Evolutionary conservation across 2,329 filamentous ascomycete genomes (phyloP).

Genomic region (Magnaporthiopsis rhizophila): DNA sequence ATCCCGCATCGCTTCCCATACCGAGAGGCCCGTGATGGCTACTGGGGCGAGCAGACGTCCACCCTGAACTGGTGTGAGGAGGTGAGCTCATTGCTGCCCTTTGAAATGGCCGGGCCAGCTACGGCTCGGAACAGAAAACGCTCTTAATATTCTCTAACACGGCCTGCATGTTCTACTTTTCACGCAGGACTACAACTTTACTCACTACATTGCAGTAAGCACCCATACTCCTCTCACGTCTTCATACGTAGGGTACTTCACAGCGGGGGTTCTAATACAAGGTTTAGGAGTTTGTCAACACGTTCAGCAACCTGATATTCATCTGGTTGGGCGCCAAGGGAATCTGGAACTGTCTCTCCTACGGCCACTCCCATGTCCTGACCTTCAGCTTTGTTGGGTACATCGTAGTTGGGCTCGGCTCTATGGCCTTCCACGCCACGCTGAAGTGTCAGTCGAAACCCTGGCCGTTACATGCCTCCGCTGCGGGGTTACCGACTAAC

Average conservation of each 20-base stretch:
- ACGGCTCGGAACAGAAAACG: background rate
- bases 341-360: constrained; percentile 60
- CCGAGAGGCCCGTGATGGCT: constrained; percentile 25
- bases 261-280: too few species aligned
- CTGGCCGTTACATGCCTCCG: background rate
- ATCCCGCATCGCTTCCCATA: constrained; percentile 20
- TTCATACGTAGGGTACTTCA: too few species aligned
- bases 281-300: constrained; percentile 35
- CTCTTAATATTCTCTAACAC: constrained; percentile 4
- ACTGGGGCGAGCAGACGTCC: constrained; percentile 29
- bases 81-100: constrained; percentile 14
- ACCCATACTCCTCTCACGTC: background rate
- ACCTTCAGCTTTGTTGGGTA: constrained; percentile 52
- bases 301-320: constrained; percentile 76
- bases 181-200: constrained; percentile 27
- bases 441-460: constrained; percentile 39
- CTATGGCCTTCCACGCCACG: constrained; percentile 48
- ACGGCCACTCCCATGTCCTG: constrained; percentile 72
- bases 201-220: constrained; percentile 22
- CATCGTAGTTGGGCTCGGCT: constrained; percentile 44
- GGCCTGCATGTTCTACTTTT: background rate
- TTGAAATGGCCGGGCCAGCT: background rate
- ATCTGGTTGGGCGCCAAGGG: constrained; percentile 70
- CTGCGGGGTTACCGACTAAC: background rate
- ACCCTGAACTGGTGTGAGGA: constrained; percentile 33